Evolutionary conservation across 2,329 filamentous ascomycete species (phyloP).

Genomic region (Botrytis byssoidea): DNA sequence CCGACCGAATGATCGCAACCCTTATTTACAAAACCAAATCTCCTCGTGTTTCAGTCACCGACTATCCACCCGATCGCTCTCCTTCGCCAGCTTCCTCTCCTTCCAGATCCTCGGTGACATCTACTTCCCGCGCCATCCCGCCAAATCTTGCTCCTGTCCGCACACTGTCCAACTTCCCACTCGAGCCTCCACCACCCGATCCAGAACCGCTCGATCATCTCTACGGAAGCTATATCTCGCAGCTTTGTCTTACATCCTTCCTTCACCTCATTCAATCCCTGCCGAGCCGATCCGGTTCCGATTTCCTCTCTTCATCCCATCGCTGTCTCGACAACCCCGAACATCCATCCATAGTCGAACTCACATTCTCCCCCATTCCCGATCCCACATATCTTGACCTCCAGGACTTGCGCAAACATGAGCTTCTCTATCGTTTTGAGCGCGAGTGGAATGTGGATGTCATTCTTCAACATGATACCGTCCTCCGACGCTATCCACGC

Average conservation of each 20-base stretch:
- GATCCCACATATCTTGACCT: conserved; percentile 63
- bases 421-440: conserved; percentile 81
- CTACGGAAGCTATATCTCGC: conserved; percentile 64
- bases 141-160: conserved; percentile 56
- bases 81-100: conserved; percentile 36
- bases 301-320: conserved; percentile 58
- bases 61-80: conserved; percentile 41
- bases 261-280: conserved; percentile 65
- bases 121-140: conserved; percentile 30
- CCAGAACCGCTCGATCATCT: conserved; percentile 61
- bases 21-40: conserved; percentile 58
- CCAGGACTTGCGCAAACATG: conserved; percentile 72
- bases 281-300: conserved; percentile 51
- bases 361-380: conserved; percentile 61
- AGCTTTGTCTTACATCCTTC: conserved; percentile 62
- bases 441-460: conserved; percentile 87
- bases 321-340: conserved; percentile 61
- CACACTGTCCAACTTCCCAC: conserved; percentile 57
- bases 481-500: conserved; percentile 77
- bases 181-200: conserved; percentile 55
- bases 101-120: conserved; percentile 12
- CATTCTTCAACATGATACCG: conserved; percentile 68
- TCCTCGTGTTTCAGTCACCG: conserved; percentile 39
- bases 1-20: conserved; percentile 58
- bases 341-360: conserved; percentile 63